These are phyloP conservation scores for Phytopythium montanum DNA, from an alignment of 352 stramenopile genomes.

Conservation along the genomic window DNA sequence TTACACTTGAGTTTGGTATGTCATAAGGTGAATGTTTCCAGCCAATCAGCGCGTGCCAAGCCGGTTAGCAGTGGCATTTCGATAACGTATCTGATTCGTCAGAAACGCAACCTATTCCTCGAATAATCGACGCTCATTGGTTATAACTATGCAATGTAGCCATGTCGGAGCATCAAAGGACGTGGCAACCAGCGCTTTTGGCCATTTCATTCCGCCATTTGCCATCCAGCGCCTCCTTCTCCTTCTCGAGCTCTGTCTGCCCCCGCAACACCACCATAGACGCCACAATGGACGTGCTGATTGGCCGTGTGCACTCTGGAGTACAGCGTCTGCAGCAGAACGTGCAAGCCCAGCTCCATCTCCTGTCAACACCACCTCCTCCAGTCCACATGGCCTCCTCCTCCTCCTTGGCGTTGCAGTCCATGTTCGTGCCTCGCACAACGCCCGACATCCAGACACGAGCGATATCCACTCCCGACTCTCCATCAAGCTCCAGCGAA, in stretches of 20 bases:
- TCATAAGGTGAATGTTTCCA: too few relatives aligned
- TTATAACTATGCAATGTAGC: background rate
- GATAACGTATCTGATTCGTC: background rate
- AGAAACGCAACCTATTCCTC: background rate
- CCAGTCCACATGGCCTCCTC: background rate
- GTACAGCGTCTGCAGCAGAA: conserved; percentile 8
- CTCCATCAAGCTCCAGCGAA: background rate
- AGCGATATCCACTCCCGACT: background rate
- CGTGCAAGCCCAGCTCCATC: conserved; percentile 9
- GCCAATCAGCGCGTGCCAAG: conserved; percentile 21
- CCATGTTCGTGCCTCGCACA: conserved; percentile 6
- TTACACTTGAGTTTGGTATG: background rate
- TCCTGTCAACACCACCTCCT: background rate
- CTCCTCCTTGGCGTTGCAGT: conserved; percentile 7
- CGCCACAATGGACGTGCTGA: conserved; percentile 3
- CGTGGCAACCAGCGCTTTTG: background rate
- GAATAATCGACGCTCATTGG: background rate
- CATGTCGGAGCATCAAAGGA: background rate
- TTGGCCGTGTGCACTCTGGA: background rate
- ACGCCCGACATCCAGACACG: background rate
- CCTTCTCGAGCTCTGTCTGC: too few relatives aligned
- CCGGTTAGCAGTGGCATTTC: background rate
- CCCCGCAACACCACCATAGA: background rate
- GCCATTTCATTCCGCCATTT: conserved; percentile 2
- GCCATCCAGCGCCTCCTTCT: background rate